Evolutionary conservation across 495 filamentous ascomycete genomes (phyloP), one percentile per base, ranked within the genome.

Genomic region (Xylaria castorea): DNA sequence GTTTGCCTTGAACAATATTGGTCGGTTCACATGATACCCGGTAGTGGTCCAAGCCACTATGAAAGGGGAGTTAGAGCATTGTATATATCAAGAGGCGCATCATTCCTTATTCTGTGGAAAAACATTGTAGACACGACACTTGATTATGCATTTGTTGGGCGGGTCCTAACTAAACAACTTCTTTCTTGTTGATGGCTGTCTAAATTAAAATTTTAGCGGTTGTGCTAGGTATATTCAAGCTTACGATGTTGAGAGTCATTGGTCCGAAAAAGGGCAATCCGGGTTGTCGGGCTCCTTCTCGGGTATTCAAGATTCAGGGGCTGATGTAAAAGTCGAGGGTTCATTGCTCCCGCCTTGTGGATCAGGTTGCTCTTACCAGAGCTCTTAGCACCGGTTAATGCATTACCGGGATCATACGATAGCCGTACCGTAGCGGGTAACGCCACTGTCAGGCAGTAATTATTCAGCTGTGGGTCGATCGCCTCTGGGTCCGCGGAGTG

Each of bases 361-460:
- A n/a, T n/a, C n/a, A n/a, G n/a, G n/a, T n/a, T n/a, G n/a, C n/a
- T n/a, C n/a, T n/a, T n/a, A n/a, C n/a, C n/a, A n/a, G n/a, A n/a
- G n/a, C n/a, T n/a, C n/a, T 55, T 62, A 70, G 65, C 66, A 61
- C 58, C 66, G 67, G 67, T 71, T 63, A 67, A 51, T 66, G 65
- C 71, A 51, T 46, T 42, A 67, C 74, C 65, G 73, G 75, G 72
- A 74, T 79, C 78, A 78, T 79, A 79, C 78, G 78, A 79, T 76
- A 76, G 68, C 71, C 66, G 72, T 73, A 74, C 71, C 66, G 72
- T 73, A 74, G 20, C 68, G 50, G 74, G 75, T 76, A 79, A 76
- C 76, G 73, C 78, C 78, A 79, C 74, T 73, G 73, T 79, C 77
- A 79, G 75, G 71, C 66, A 68, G 66, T 44, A 36, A 51, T 51